Conservation (phyloP, 2,329 filamentous ascomycete species). For the Calycina marina region DNA sequence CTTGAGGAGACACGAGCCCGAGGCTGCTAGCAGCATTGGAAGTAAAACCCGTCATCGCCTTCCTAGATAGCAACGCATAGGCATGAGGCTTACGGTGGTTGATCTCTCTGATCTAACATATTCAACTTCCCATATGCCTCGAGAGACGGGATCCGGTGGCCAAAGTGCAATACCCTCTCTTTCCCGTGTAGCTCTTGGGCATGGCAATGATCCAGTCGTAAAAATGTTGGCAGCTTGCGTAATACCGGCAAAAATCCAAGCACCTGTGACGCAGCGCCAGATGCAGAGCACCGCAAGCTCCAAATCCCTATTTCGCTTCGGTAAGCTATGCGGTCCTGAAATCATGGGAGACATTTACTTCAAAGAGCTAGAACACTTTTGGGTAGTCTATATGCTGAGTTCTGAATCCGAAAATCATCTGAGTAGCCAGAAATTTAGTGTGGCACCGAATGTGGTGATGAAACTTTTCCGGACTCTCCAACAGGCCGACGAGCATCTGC, state of each 20-base stretch:
- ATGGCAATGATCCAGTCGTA: slow-evolving; percentile 27
- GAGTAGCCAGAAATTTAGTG: slow-evolving; percentile 32
- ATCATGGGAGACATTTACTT: slow-evolving; percentile 4
- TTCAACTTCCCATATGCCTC: too few species aligned
- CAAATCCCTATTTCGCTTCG: slow-evolving; percentile 21
- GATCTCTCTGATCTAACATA: too few species aligned
- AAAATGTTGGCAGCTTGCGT: slow-evolving; percentile 26
- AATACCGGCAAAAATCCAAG: slow-evolving; percentile 30
- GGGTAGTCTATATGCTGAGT: slow-evolving; percentile 21
- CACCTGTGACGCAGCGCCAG: slow-evolving; percentile 31
- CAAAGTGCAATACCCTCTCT: too few species aligned
- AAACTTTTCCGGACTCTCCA: slow-evolving; percentile 26
- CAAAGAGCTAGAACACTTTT: slow-evolving; percentile 27
- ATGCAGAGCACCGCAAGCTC: slow-evolving; percentile 29
- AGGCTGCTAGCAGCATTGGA: too few species aligned
- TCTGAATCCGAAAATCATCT: slow-evolving; percentile 25
- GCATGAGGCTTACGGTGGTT: too few species aligned
- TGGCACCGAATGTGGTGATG: slow-evolving; percentile 33
- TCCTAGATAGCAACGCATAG: too few species aligned
- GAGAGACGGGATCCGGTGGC: too few species aligned
- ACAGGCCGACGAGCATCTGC: slow-evolving; percentile 32
- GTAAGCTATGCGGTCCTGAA: background rate
- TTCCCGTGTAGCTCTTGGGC: too few species aligned
- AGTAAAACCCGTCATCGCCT: too few species aligned
- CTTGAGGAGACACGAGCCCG: too few species aligned